These are phyloP conservation scores for Porcisia deanei DNA, from an alignment of 208 protist genomes.

Conservation along the genomic window DNA sequence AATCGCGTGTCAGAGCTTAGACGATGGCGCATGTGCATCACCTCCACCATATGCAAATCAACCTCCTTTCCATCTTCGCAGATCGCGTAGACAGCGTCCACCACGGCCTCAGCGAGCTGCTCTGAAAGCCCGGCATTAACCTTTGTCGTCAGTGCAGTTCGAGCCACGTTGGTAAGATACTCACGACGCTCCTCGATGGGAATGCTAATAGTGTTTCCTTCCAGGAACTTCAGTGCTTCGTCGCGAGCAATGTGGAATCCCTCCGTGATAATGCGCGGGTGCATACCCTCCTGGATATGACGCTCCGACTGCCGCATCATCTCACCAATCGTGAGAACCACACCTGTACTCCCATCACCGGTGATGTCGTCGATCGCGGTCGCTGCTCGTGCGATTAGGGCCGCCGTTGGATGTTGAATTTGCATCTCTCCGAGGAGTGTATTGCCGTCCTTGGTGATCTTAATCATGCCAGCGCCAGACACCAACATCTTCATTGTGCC, in stretches of 20 bases:
- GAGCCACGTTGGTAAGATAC: conserved; percentile 95
- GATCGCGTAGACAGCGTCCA: conserved; percentile 96
- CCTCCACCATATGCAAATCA: conserved; percentile 99
- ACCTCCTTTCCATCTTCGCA: conserved; percentile 70
- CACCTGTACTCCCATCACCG: conserved; percentile 99
- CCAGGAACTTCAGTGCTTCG: conserved; percentile 92
- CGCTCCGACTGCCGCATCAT: conserved; percentile 98
- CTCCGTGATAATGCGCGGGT: conserved; percentile 98
- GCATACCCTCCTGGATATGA: conserved; percentile 98
- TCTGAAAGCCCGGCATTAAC: conserved; percentile 70
- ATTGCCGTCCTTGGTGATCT: conserved; percentile 99
- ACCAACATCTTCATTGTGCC: conserved; percentile 99
- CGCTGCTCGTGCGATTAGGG: conserved; percentile 98
- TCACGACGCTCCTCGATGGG: conserved; percentile 81
- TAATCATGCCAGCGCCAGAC: conserved; percentile 98
- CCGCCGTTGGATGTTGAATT: conserved; percentile 99
- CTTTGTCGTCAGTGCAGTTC: conserved; percentile 97
- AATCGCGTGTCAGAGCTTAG: conserved; percentile 96
- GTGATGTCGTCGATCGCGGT: conserved; percentile 99
- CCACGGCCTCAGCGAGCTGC: conserved; percentile 93
- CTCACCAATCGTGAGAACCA: conserved; percentile 99
- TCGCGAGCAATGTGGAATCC: conserved; percentile 97
- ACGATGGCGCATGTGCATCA: conserved; percentile 99
- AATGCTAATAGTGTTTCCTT: conserved; percentile 71
- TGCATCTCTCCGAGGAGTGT: conserved; percentile 99